Evolutionary conservation across 306 rosid species (phyloP), one percentile per base, ranked within the genome.

Genomic region (Lathyrus sativus): DNA sequence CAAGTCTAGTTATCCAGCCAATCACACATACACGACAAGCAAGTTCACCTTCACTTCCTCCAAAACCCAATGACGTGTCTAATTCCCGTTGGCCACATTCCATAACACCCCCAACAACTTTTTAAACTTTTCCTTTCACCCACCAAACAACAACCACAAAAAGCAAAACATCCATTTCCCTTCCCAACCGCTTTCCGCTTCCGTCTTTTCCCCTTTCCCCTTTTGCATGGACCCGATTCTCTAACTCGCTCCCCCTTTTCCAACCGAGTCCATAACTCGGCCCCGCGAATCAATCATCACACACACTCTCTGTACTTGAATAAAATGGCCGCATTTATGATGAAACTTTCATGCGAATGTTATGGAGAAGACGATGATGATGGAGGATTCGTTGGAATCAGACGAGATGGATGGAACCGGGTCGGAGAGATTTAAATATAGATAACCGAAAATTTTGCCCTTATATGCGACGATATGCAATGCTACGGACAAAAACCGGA

Each of bases 281-380:
- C 57, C 78, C 81, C 62, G 69, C 76, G 59, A 72, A 89, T 82
- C 57, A 84, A 86, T 79, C 85, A 92, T 85, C 81, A 56, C 62
- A 56, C 62, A 0, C 11, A 49, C 56, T 17, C 28, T 7, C 3
- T 2, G 38, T 33, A 35, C 39, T 3, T 53, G 11, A 46, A 53
- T 53, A 53, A 53, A 53, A 53, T 53, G 56, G 11, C 1, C 9
- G 56, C 28, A 50, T 8, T 50, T 0, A 8, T 15, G 48, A 78
- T 76, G 33, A 6, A 49, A 65, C 51, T 76, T 79, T 78, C 73
- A 69, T 62, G 49, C 42, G 11, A 26, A 48, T 46, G 29, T 58
- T 6, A 11, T 28, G 62, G 88, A 78, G 33, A 58, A 83, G 73
- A 46, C 71, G 55, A 80, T 86, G 74, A 60, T 73, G 59, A 80